Evolutionary conservation across 352 stramenopile genomes (phyloP), one percentile per base, ranked within the genome.

Genomic region (Globisporangium paddicum): DNA sequence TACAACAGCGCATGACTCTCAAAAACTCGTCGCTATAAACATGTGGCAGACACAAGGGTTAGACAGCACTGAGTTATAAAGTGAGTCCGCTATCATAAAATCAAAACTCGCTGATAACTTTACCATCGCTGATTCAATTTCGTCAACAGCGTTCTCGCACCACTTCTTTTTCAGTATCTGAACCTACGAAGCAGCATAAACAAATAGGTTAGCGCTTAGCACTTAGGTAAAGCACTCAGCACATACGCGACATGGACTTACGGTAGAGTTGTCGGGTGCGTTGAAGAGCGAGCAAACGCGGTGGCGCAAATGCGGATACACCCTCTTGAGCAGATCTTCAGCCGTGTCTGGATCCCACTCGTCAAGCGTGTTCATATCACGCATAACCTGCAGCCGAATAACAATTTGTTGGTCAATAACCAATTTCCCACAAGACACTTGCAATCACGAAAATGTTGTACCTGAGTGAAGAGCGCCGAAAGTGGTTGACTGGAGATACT

Each of bases 341-440:
- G 10, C 18, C 10, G 41, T n/a, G 14, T 55, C 59, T 11, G 59
- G 50, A 23, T 65, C 51, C 59, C 59, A 65, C 42, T 65, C 51
- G 30, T 60, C 59, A 18, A 65, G 44, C 19, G 28, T 60, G 42
- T 65, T 28, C 59, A 65, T 60, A n/a, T 65, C 59, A 14, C 25
- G 51, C 59, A 65, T 65, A 1, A 65, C 42, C 59, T 65, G 28
- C 7, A 53, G 16, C 23, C 3, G 5, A 42, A 2, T 19, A 37
- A 13, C 11, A 13, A 21, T 6, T n/a, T 5, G 14, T n/a, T 34
- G 11, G 3, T 28, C 28, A 26, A 14, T 16, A n/a, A 37, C 11
- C 14, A 8, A 23, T 9, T 21, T 8, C 1, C 19, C 5, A 50
- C 9, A 8, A 41, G 7, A 3, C 16, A 23, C 10, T 5, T 5